Evolutionary conservation across 345 rosid species (phyloP), one percentile per base, ranked within the genome.

Genomic region (Corymbia maculata): DNA sequence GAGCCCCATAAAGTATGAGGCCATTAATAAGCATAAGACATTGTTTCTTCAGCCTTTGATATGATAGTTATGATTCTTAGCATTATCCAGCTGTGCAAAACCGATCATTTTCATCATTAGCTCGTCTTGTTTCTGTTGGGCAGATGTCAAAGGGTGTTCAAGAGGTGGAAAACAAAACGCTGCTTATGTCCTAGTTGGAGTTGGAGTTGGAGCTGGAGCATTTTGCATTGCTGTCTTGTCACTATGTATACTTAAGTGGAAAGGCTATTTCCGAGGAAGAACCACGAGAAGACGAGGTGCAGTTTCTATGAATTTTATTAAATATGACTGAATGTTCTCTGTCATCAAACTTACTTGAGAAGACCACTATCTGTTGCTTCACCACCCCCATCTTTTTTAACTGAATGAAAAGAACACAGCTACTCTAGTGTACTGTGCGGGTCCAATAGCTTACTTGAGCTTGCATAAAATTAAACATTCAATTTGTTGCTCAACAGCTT

Each of bases 221-320:
- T 66, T 89, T 52, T 89, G 57, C 87, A 88, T 93, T 50, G 28
- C 90, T 88, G 61, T 94, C 88, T 22, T 91, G 52, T 44, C 89
- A 36, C 53, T 92, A 8, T 90, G 92, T 16, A 55, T 80, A 28
- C 61, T 93, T 53, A 93, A 85, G 90, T 90, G 96, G 96, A 94
- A 88, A 86, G 86, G 87, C 87, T 22, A n/a, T 75, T 52, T 75
- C 80, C 85, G 30, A 89, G 82, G 88, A 86, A 88, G 85, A 86
- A 85, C 30, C 57, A 44, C 49, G 51, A 75, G 85, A 59, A 86
- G 52, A 53, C 85, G 88, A 92, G 93, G 92, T 91, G 32, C 59
- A 19, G n/a, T 53, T 86, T 84, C 16, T 87, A 24, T 10, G 24
- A 28, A 44, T 53, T 85, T 42, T 51, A 9, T 85, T 57, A 84